Evolutionary conservation across 2,329 filamentous ascomycete species (phyloP), one percentile per base, ranked within the genome.

Genomic region (Trichothecium roseum): DNA sequence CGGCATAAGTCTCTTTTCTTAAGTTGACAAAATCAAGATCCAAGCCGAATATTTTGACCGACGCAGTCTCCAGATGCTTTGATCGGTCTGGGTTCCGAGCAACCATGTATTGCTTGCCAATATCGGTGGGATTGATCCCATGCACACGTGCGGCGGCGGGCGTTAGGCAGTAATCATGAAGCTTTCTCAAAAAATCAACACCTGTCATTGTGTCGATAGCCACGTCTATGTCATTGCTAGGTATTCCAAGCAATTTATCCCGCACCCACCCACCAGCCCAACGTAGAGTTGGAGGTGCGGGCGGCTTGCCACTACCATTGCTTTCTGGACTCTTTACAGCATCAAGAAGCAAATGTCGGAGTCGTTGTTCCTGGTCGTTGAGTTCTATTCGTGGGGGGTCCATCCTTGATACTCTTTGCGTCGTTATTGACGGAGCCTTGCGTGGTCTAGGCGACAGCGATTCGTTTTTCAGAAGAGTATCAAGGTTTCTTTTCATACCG

Each of bases 1-100:
- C 80, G 1, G 79, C 73, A 48, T 96, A 96, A 1, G 81, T 88
- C 61, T 96, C 91, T 53, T 87, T 93, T 31, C 89, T 74, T 32
- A 96, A 65, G 54, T 96, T 98, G 47, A 98, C 91, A 51, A 98
- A 79, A 54, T 98, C 89, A 32, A 95, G 73, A 51, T 96, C 89
- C 33, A 93, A 69, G 1, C 83, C 86, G 50, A 94, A 79, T 39
- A 96, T 78, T 44, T 72, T 82, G 17, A 84, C 86, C 8, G 86
- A 94, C 33, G 86, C 84, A 0, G 89, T 96, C 59, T 94, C 89
- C 12, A 96, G 72, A 53, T 96, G 85, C 61, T 96, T 96, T 15
- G 87, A 94, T 62, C 94, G 95, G 50, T 95, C 87, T 1, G 88
- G 89, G 54, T 96, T 96, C 38, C 81, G 81, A 35, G 82, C 81